Evolutionary conservation across 345 rosid genomes (phyloP), one percentile per base, ranked within the genome.

Genomic region (Aquilaria malaccensis): DNA sequence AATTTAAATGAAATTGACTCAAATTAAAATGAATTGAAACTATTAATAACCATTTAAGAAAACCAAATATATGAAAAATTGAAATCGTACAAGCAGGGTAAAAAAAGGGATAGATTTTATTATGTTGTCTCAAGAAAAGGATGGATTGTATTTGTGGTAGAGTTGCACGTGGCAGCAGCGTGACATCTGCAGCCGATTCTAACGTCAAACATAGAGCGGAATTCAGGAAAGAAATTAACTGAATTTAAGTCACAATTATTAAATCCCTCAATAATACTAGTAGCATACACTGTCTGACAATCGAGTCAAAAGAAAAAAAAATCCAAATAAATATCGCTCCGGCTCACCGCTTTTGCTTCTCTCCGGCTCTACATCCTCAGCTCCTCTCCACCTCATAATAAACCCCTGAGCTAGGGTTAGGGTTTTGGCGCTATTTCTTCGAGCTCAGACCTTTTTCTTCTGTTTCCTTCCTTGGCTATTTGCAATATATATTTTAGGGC

Each of bases 381-480:
- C 45, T 41, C 30, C 55, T 2, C 30, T 47, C 33, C 55, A 43
- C 53, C 49, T 64, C 43, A 37, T 37, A 37, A 5, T 37, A 37
- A 37, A 37, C 43, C 43, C 50, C 50, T 59, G 67, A 69, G 33
- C 62, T 75, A 69, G 77, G 77, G 75, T 67, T 67, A 66, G 70
- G 70, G 79, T 72, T 69, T 72, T 37, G 2, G 43, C 22, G 22
- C 5, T 3, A 37, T 37, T 37, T 37, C 43, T 68, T 61, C 45
- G 55, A 64, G 43, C 45, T 30, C 31, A 4, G 10, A 7, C 22
- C 11, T 52, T 9, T 56, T 12, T 2, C 2, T 12, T 45, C n/a
- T 2, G 9, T 2, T 3, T 59, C 31, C 13, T 15, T 10, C 45
- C 52, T 45, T 45, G 9, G 4, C 4, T 43, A 29, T 14, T 43